phyloP scores from a whole-genome alignment of 352 stramenopile species.

The Aphanomyces cochlioides region DNA sequence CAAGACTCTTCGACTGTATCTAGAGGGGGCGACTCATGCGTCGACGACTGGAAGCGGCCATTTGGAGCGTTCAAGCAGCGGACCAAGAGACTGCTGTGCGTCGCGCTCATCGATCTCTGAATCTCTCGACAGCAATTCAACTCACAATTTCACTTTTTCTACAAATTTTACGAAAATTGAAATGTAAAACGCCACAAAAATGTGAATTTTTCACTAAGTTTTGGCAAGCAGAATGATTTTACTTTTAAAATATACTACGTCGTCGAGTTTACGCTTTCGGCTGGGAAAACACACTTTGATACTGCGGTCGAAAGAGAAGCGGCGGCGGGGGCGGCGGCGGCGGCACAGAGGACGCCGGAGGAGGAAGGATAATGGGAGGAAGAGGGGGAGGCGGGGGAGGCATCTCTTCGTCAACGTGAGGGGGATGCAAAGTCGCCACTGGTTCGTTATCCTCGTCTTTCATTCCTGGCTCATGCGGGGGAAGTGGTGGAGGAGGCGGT shows the following conservation, averaged over 20 bases:
- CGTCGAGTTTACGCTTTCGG: constrained; percentile 9
- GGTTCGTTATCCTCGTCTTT: background rate
- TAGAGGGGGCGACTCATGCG: constrained; percentile 10
- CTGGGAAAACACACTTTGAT: constrained; percentile 24
- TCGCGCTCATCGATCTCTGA: background rate
- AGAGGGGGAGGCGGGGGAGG: background rate
- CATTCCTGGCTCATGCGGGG: background rate
- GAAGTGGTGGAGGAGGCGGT: constrained; percentile 9
- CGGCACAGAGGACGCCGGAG: background rate
- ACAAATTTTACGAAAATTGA: background rate
- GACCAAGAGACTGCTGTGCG: constrained; percentile 26
- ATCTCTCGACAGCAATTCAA: too few relatives aligned
- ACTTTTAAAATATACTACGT: constrained; percentile 23
- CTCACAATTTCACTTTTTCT: background rate
- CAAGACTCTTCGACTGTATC: constrained; percentile 27
- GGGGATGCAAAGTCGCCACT: background rate
- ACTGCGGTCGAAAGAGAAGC: constrained; percentile 23
- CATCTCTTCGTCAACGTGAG: background rate
- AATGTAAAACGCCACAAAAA: background rate
- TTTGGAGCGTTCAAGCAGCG: constrained; percentile 17
- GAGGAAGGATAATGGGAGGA: background rate
- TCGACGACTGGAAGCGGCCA: background rate
- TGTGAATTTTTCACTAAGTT: background rate
- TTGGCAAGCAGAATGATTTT: constrained; percentile 11
- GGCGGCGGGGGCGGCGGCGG: background rate